Evolutionary conservation across 2,329 filamentous ascomycete species (phyloP).

Genomic region (Xylariaceae sp.): DNA sequence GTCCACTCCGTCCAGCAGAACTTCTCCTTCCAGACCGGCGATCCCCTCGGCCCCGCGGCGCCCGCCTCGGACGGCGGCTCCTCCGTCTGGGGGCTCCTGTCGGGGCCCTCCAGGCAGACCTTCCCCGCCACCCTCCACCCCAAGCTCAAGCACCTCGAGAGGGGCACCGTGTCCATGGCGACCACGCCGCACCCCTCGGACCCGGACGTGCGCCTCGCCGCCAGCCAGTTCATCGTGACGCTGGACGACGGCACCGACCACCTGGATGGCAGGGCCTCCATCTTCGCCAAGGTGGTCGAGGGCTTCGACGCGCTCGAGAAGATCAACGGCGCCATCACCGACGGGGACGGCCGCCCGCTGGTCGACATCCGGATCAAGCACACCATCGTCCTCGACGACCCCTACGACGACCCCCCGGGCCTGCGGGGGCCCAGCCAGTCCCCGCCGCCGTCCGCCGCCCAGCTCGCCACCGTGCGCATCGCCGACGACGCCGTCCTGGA

Average conservation of each 20-base stretch:
- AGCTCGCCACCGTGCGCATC: conserved; percentile 86
- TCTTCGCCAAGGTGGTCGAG: conserved; percentile 93
- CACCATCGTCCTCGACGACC: conserved; percentile 85
- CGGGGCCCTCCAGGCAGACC: conserved; percentile 61
- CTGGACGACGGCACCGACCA: conserved; percentile 84
- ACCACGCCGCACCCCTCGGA: conserved; percentile 70
- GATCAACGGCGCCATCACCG: conserved; percentile 83
- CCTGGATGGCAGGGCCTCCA: conserved; percentile 85
- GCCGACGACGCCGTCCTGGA: conserved; percentile 80
- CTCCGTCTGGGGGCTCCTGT: conserved; percentile 82
- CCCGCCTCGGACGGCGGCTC: conserved; percentile 83
- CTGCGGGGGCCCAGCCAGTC: conserved; percentile 71
- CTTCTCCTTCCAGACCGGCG: conserved; percentile 94
- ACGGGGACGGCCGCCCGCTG: conserved; percentile 76
- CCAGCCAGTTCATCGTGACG: conserved; percentile 90
- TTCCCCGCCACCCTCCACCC: conserved; percentile 80
- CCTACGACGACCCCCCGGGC: conserved; percentile 73
- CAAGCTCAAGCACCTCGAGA: conserved; percentile 80
- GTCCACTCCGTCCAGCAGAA: conserved; percentile 87
- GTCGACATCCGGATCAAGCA: conserved; percentile 95
- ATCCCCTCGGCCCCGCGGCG: conserved; percentile 81
- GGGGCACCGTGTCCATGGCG: conserved; percentile 96
- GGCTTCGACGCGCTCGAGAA: conserved; percentile 91
- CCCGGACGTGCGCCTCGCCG: conserved; percentile 74
- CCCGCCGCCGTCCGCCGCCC: conserved; percentile 72